These are phyloP conservation scores for Mycena belliarum DNA, from an alignment of 768 basidiomycete species.

Conservation along the genomic window DNA sequence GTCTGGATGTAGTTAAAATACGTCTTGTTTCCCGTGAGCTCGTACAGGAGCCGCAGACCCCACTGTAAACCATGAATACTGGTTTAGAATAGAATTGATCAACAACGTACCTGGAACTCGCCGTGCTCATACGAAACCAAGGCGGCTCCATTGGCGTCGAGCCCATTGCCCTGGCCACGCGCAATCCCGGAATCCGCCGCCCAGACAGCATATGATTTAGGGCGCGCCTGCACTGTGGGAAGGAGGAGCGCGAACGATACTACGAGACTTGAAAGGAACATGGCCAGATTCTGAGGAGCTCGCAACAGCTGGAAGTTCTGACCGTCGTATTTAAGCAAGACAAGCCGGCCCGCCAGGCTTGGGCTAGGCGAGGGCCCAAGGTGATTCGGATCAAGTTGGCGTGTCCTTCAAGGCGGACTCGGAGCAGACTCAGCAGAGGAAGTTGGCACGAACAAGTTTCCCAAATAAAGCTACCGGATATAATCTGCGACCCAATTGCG, in stretches of 20 bases:
- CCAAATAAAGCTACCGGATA: no score
- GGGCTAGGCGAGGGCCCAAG: neutral
- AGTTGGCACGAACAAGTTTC: no score
- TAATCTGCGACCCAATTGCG: no score
- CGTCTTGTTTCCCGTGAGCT: constrained; percentile 39
- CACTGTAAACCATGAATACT: constrained; percentile 31
- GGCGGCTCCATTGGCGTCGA: constrained; percentile 32
- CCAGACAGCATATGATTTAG: constrained; percentile 44
- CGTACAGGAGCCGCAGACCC: constrained; percentile 42
- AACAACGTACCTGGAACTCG: constrained; percentile 14
- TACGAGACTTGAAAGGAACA: neutral
- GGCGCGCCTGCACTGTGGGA: constrained; percentile 24
- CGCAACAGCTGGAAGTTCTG: neutral
- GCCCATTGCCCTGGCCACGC: constrained; percentile 45
- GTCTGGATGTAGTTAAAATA: constrained; percentile 43
- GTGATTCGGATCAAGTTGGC: neutral
- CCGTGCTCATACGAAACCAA: constrained; percentile 40
- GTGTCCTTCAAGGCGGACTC: no score
- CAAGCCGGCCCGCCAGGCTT: neutral
- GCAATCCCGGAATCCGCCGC: constrained; percentile 47
- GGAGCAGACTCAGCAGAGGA: no score
- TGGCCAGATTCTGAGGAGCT: no score
- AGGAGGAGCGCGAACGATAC: neutral
- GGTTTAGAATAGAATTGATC: neutral
- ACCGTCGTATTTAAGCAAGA: neutral